A percentile compares a stretch with the other conserved stretches of the same genome.
These are phyloP conservation scores for Penicillium sclerotigenum DNA, from an alignment of 2,329 filamentous ascomycete species.

Conservation along the genomic window DNA sequence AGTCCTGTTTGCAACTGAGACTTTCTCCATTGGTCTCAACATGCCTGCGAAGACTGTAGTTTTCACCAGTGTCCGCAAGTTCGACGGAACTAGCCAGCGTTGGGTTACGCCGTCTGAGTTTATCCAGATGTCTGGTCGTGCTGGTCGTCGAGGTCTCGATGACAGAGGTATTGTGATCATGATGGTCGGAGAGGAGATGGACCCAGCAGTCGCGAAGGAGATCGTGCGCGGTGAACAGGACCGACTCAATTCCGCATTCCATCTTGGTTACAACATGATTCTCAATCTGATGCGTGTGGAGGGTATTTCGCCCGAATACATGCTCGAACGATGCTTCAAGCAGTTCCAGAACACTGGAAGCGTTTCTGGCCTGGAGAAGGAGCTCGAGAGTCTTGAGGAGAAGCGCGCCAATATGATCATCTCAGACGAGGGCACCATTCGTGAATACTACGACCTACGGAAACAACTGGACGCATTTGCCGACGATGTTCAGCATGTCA, in stretches of 20 bases:
- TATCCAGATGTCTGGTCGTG: constrained; percentile 97
- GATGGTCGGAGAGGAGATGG: constrained; percentile 98
- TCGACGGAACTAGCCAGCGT: constrained; percentile 75
- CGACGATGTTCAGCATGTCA: constrained; percentile 85
- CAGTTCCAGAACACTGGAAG: constrained; percentile 96
- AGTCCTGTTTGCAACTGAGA: constrained; percentile 95
- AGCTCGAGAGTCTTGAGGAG: constrained; percentile 73
- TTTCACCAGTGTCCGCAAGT: constrained; percentile 96
- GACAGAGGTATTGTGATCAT: constrained; percentile 98
- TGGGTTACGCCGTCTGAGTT: constrained; percentile 95
- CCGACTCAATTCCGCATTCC: constrained; percentile 94
- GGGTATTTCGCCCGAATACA: constrained; percentile 96
- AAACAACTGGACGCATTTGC: constrained; percentile 79
- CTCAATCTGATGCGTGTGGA: constrained; percentile 96
- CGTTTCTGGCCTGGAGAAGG: constrained; percentile 77
- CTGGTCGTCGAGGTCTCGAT: constrained; percentile 93
- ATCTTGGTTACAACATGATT: constrained; percentile 99
- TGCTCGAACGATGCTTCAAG: constrained; percentile 97
- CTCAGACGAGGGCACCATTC: constrained; percentile 79
- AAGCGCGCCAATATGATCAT: constrained; percentile 72
- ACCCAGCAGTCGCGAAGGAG: constrained; percentile 86
- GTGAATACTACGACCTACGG: constrained; percentile 89
- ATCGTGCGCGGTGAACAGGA: constrained; percentile 97
- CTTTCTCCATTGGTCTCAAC: constrained; percentile 96
- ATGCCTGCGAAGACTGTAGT: constrained; percentile 99